phyloP scores from a whole-genome alignment of 139 green algal genomes.

The Yamagishiella unicocca region DNA sequence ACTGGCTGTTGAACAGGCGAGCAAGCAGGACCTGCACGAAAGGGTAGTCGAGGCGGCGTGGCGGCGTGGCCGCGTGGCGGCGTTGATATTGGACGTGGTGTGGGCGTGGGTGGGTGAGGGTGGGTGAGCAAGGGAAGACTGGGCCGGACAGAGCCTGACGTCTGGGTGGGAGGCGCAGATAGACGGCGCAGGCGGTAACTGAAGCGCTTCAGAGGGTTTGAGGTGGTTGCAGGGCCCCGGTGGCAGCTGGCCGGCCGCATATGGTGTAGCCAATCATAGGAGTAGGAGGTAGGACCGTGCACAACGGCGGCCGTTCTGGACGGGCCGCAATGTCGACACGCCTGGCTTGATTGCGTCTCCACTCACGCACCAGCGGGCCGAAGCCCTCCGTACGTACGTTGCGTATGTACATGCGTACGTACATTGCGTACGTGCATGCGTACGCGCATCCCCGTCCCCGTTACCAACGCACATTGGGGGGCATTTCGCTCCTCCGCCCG shows the following conservation, averaged over 20 bases:
- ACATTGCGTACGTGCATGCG: not conserved
- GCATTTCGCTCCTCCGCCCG: not conserved
- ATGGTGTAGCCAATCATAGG: too few species aligned
- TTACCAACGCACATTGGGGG: not conserved
- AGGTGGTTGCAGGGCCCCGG: too few species aligned
- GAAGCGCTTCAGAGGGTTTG: not conserved
- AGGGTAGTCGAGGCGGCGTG: not conserved
- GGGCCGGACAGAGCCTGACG: not conserved
- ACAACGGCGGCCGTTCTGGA: not conserved
- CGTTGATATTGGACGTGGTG: not conserved
- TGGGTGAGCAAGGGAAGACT: not conserved
- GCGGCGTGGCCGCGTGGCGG: too few species aligned
- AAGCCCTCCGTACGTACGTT: not conserved
- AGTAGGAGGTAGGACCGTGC: not conserved
- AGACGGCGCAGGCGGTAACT: not conserved
- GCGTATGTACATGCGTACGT: not conserved
- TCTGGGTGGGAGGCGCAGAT: not conserved
- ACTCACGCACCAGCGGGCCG: not conserved
- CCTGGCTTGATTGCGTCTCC: not conserved
- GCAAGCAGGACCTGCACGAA: not conserved
- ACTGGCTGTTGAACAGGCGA: not conserved
- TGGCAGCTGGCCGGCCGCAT: too few species aligned
- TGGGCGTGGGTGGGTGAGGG: not conserved
- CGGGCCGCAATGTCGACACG: not conserved
- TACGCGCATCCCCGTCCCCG: not conserved